phyloP scores from a whole-genome alignment of 1,284 basidiomycete genomes.

The Baeospora myosura region DNA sequence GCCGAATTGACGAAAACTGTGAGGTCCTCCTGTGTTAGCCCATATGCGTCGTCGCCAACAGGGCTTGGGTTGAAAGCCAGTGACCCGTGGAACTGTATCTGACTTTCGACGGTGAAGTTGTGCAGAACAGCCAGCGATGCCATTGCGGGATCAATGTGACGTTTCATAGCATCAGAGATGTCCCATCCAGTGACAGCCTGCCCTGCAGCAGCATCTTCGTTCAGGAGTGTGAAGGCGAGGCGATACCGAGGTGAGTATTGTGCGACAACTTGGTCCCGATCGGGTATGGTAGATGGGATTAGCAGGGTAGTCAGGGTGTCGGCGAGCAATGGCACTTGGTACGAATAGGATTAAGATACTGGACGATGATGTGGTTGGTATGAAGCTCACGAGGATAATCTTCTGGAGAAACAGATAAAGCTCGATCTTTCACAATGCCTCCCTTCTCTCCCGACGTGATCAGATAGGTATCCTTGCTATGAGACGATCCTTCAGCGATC shows the following conservation, averaged over 20 bases:
- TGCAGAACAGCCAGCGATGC: conserved; percentile 61
- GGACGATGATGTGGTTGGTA: too few species aligned
- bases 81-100: conserved; percentile 88
- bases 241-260: conserved; percentile 78
- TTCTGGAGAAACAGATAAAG: too few species aligned
- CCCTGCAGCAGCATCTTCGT: conserved; percentile 77
- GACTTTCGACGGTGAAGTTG: conserved; percentile 90
- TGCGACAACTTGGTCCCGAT: conserved; percentile 49
- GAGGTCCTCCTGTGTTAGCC: conserved; percentile 72
- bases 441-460: neutral
- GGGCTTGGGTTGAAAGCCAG: conserved; percentile 70
- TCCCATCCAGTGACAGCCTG: conserved; percentile 65
- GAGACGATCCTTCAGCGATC: conserved; percentile 6
- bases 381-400: conserved; percentile 2
- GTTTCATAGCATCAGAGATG: conserved; percentile 50
- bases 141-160: conserved; percentile 71
- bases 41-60: conserved; percentile 36
- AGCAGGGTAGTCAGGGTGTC: conserved; percentile 41
- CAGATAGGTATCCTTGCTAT: conserved; percentile 1
- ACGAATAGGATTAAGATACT: too few species aligned
- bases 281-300: conserved; percentile 39
- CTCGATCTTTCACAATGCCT: too few species aligned
- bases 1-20: conserved; percentile 93
- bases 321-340: conserved; percentile 21
- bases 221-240: conserved; percentile 76